Evolutionary conservation across 2,329 filamentous ascomycete genomes (phyloP), one percentile per base, ranked within the genome.

Genomic region (Colletotrichum lentis): DNA sequence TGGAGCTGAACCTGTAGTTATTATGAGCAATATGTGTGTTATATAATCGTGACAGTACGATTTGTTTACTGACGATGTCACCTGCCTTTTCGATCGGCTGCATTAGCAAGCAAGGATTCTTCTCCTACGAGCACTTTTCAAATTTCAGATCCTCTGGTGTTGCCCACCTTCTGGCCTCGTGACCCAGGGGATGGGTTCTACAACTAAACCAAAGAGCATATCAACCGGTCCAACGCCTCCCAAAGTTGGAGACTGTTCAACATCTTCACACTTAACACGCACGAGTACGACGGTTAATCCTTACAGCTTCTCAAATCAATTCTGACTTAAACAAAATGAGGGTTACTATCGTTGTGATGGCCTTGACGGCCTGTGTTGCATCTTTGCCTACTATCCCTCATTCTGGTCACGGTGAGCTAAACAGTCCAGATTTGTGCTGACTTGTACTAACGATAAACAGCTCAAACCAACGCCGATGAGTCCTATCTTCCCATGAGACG

Each of bases 401-500:
- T 24, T 20, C 53, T 7, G 63, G 46, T 6, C 46, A 67, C 22
- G 63, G 67, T 69, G 11, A 20, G 62, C 46, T 16, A 4, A 11
- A 37, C 5, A 16, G 5, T 31, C 8, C 5, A 43, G 2, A 4
- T 11, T 24, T n/a, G 8, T 8, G 1, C 1, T n/a, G 22, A 5
- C 3, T 3, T 14, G 8, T 47, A 2, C 41, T 58, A 18, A 59
- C 3, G 37, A 1, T 12, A 16, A 37, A 39, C 4, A 27, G 62
- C 54, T 12, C 61, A 65, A 14, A 55, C 47, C 18, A 65, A 31
- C 11, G 63, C 63, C 6, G 67, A 69, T 11, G 66, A 69, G 14
- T 67, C 66, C 20, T 69, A 69, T 24, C 47, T 66, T 5, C 66
- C 66, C 5, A 69, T 69, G 66, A 54, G 44, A 18, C 54, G 65